Conservation (phyloP, 352 stramenopile species). For the Plasmopara muralis region DNA sequence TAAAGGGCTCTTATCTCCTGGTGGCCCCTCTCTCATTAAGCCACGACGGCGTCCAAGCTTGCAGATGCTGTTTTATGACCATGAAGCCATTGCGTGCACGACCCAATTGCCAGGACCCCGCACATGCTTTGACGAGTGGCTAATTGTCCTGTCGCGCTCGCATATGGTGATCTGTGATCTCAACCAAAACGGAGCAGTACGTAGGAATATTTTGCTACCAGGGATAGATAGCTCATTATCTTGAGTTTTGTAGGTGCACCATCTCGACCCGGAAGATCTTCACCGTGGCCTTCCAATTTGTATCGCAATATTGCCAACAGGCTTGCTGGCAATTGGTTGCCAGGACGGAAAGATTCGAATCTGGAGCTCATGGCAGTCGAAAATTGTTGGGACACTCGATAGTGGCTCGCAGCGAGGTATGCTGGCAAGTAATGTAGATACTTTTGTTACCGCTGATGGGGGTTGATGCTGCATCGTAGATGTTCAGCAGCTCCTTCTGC, state of each 20-base stretch:
- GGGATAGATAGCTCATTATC: slow-evolving; percentile 2
- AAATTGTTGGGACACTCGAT: slow-evolving; percentile 57
- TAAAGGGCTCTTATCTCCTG: slow-evolving; percentile 19
- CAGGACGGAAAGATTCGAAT: slow-evolving; percentile 70
- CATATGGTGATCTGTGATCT: slow-evolving; percentile 71
- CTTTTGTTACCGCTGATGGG: background rate
- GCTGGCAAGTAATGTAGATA: background rate
- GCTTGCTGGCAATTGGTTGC: slow-evolving; percentile 64
- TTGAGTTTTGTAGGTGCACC: slow-evolving; percentile 18
- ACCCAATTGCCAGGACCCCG: slow-evolving; percentile 35
- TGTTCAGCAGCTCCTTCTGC: slow-evolving; percentile 58
- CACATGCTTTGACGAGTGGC: slow-evolving; percentile 63
- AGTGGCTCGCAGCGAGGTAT: slow-evolving; percentile 44
- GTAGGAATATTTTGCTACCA: background rate
- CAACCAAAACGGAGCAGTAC: slow-evolving; percentile 49
- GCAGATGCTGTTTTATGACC: slow-evolving; percentile 70
- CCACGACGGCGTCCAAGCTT: slow-evolving; percentile 34
- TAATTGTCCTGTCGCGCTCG: slow-evolving; percentile 50
- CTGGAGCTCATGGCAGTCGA: slow-evolving; percentile 54
- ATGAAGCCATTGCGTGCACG: slow-evolving; percentile 49
- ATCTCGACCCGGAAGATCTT: slow-evolving; percentile 44
- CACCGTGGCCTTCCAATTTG: slow-evolving; percentile 53
- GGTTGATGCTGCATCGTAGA: slow-evolving; percentile 22
- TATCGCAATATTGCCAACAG: slow-evolving; percentile 51
- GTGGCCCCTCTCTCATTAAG: slow-evolving; percentile 39